Evolutionary conservation across 2,329 filamentous ascomycete genomes (phyloP), one percentile per base, ranked within the genome.

Genomic region (Scedosporium dehoogii): DNA sequence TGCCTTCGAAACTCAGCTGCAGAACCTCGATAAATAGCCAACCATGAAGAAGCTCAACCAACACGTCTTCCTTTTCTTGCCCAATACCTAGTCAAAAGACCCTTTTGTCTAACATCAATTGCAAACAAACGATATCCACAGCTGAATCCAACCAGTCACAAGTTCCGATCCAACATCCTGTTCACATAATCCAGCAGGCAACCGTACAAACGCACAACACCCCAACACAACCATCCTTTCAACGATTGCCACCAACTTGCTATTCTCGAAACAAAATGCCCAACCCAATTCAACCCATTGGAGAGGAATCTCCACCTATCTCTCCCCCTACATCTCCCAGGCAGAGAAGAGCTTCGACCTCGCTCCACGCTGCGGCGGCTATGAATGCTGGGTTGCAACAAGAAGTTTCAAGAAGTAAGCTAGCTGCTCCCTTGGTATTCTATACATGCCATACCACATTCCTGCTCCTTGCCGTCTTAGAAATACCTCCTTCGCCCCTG

Each of bases 311-410:
- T 25, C 81, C 85, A 27, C 83, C 84, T 38, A 79, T 83, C 58
- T 85, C 86, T 55, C 83, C 51, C 12, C 51, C 84, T 38, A 79
- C 83, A 58, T 85, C 86, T 53, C 83, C 51, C 21, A 18, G 51
- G 23, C 18, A 85, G 44, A 81, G 87, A 67, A 85, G 85, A 59
- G 83, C 87, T 41, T 85, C 88, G 48, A 81, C 84, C 65, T 91
- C 89, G 14, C 80, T 94, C 9, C 89, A 89, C 71, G 89, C 89
- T 60, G 85, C 90, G 12, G 89, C 89, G 6, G 86, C 88, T 53
- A 83, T 92, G 73, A 93, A 93, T 71, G 88, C 89, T 29, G 85
- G 90, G 60, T 83, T 91, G 29, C 85, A 89, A 67, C 84, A 83
- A 66, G 84, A 89, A 69, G 78, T 83, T 46, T 82, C 83, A 12